Percentiles rank a stretch among this genome's conserved stretches.
phyloP scores from a whole-genome alignment of 495 filamentous ascomycete species.

The Neurospora pannonica region DNA sequence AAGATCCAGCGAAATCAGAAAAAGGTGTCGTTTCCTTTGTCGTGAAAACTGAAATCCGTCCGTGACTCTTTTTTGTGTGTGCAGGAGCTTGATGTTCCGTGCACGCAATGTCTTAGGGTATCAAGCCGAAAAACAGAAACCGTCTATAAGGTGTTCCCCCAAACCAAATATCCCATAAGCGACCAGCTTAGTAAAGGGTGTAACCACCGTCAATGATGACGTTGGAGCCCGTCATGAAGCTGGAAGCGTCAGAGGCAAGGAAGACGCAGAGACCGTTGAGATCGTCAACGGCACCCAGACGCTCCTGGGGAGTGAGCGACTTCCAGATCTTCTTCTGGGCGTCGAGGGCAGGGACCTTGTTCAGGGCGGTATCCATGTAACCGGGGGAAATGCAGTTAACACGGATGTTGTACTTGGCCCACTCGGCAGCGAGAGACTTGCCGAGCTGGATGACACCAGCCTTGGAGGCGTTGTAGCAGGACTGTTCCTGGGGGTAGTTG shows the following conservation, averaged over 20 bases:
- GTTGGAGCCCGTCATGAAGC: slow-evolving; percentile 74
- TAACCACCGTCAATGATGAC: slow-evolving; percentile 63
- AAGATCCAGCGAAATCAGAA: not conserved
- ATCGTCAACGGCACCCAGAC: slow-evolving; percentile 66
- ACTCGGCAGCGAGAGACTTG: slow-evolving; percentile 70
- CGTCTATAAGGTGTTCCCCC: not conserved
- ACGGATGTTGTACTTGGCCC: slow-evolving; percentile 64
- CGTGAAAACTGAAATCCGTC: not conserved
- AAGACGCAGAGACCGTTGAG: slow-evolving; percentile 72
- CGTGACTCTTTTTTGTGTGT: not conserved
- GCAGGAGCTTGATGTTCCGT: not conserved
- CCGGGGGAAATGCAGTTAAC: slow-evolving; percentile 73
- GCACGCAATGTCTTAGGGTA: not conserved
- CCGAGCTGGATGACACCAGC: slow-evolving; percentile 67
- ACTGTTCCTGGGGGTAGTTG: slow-evolving; percentile 73
- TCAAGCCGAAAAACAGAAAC: not conserved
- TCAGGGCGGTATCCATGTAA: slow-evolving; percentile 72
- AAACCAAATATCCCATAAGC: not conserved
- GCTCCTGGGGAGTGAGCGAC: slow-evolving; percentile 58
- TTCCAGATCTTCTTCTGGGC: slow-evolving; percentile 76
- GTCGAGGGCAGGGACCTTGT: slow-evolving; percentile 62
- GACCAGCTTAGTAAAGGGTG: slow-evolving; percentile 30
- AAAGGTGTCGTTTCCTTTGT: not conserved
- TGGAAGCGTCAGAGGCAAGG: slow-evolving; percentile 61
- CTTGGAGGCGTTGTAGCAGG: slow-evolving; percentile 73